phyloP scores from a whole-genome alignment of 495 filamentous ascomycete genomes.

The Talaromyces ruber region DNA sequence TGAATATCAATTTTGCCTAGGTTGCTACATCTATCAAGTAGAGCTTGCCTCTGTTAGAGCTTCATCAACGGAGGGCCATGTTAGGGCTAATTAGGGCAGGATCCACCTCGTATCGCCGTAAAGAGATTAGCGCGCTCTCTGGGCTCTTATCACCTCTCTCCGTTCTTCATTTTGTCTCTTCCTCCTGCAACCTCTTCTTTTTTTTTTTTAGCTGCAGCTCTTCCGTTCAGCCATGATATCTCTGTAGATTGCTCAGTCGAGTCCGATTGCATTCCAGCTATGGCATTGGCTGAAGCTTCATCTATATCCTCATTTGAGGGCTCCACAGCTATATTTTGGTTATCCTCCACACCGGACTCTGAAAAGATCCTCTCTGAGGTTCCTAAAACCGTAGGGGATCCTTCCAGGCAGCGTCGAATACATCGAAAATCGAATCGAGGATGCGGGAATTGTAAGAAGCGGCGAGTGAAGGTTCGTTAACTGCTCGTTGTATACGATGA shows the following conservation, averaged over 20 bases:
- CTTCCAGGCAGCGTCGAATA: slow-evolving; percentile 17
- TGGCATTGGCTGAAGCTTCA: background rate
- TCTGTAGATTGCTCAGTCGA: background rate
- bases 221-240: background rate
- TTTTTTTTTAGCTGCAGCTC: background rate
- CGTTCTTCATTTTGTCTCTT: background rate
- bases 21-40: too few species aligned
- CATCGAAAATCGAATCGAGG: slow-evolving; percentile 51
- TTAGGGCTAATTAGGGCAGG: background rate
- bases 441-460: slow-evolving; percentile 48
- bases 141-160: background rate
- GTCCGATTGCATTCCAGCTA: background rate
- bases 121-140: background rate
- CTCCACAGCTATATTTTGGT: background rate
- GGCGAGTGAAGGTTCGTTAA: slow-evolving; percentile 43
- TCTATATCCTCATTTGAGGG: background rate
- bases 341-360: background rate
- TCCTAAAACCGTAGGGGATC: background rate
- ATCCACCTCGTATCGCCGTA: slow-evolving; percentile 2
- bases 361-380: background rate
- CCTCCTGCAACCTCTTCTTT: background rate
- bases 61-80: background rate
- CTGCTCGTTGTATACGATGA: background rate
- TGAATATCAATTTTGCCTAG: too few species aligned
- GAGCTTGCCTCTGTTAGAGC: too few species aligned